Percentiles rank a stretch among this genome's conserved stretches.
Conservation (phyloP, 805 yeast genomes). For the Myxozyma vanderwaltii region DNA sequence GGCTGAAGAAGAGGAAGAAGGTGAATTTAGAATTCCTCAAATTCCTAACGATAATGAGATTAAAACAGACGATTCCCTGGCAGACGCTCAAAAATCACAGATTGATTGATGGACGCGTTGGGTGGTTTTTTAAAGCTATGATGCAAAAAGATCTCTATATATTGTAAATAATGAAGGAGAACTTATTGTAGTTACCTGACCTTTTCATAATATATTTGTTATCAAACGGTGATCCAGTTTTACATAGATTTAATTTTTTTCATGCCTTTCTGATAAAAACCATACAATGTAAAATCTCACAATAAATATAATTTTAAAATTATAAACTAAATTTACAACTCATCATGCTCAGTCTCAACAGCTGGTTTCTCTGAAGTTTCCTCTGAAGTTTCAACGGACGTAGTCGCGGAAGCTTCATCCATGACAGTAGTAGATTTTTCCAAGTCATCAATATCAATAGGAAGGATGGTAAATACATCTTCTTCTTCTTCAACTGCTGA, state of each 20-base stretch:
- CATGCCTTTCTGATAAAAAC: no score
- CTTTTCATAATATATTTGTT: no score
- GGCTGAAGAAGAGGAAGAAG: slow-evolving; percentile 74
- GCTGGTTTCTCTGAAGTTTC: background rate
- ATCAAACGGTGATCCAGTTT: no score
- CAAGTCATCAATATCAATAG: slow-evolving; percentile 1
- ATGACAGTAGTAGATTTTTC: slow-evolving; percentile 2
- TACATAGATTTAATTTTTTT: no score
- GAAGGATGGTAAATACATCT: slow-evolving; percentile 9
- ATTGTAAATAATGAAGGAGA: background rate
- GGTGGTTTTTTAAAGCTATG: background rate
- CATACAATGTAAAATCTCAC: background rate
- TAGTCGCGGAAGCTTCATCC: slow-evolving; percentile 4
- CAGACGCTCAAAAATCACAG: no score
- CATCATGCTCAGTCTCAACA: slow-evolving; percentile 15
- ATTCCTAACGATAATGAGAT: background rate
- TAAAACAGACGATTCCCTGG: no score
- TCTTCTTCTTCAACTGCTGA: slow-evolving; percentile 1
- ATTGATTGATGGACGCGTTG: no score
- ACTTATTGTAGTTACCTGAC: no score
- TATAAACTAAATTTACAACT: slow-evolving; percentile 7
- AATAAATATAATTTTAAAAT: no score
- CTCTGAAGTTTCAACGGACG: slow-evolving; percentile 7
- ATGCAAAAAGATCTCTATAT: background rate
- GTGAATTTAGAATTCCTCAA: slow-evolving; percentile 9